These are phyloP conservation scores for Pinus albicaulis DNA, from an alignment of 75 land plant species.

Conservation along the genomic window DNA sequence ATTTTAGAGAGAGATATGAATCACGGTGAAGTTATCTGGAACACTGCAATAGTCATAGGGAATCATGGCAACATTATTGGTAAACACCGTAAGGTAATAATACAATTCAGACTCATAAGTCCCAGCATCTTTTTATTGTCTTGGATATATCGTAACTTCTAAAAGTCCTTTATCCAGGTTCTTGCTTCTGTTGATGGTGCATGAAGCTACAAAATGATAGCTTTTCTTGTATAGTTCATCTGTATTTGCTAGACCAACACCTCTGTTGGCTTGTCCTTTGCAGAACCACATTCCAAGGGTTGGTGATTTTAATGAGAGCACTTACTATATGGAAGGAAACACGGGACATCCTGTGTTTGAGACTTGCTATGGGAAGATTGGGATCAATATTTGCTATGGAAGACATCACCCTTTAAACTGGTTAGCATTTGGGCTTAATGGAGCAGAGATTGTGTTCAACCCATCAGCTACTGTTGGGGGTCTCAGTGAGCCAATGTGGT, in stretches of 20 bases:
- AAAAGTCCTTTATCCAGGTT: not conserved
- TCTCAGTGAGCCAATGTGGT: slow-evolving; percentile 99
- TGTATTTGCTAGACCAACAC: not conserved
- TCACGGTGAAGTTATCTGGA: slow-evolving; percentile 96
- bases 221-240: not conserved
- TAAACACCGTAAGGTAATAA: slow-evolving; percentile 89
- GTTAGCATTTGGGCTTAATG: slow-evolving; percentile 97
- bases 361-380: slow-evolving; percentile 92
- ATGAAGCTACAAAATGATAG: not conserved
- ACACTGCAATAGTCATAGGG: slow-evolving; percentile 97
- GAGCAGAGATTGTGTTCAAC: slow-evolving; percentile 99
- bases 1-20: slow-evolving; percentile 93
- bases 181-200: not conserved
- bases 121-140: not conserved
- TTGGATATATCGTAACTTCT: not conserved
- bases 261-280: not conserved
- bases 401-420: slow-evolving; percentile 98
- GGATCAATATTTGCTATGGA: slow-evolving; percentile 95
- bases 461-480: slow-evolving; percentile 99
- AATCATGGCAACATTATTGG: slow-evolving; percentile 97
- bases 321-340: slow-evolving; percentile 99
- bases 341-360: slow-evolving; percentile 99
- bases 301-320: slow-evolving; percentile 99
- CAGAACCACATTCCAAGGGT: slow-evolving; percentile 99
- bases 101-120: not conserved